Conservation (phyloP, 768 basidiomycete genomes). For the Scleroderma bovista region DNA sequence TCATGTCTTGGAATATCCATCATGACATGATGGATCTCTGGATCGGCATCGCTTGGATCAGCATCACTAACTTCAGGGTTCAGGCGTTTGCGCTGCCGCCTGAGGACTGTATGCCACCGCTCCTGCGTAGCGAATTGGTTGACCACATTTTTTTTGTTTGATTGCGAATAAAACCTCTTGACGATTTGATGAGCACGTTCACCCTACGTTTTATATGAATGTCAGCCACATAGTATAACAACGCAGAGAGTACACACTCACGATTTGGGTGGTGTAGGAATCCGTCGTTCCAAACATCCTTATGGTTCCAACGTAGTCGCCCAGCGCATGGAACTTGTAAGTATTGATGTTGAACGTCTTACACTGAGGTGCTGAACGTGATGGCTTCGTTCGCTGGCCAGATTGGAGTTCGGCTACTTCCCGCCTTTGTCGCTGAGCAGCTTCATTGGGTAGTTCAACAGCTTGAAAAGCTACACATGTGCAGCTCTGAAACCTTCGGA, state of each 20-base stretch:
- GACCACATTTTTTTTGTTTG: constrained; percentile 30
- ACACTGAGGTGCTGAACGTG: neutral
- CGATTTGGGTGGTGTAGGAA: constrained; percentile 5
- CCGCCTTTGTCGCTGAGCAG: neutral
- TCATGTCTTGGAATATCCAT: neutral
- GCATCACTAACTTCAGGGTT: too few species aligned
- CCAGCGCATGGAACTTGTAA: constrained; percentile 28
- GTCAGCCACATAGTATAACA: neutral
- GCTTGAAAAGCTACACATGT: too few species aligned
- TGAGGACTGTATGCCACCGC: constrained; percentile 10
- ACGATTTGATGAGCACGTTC: constrained; percentile 32
- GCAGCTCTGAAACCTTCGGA: too few species aligned
- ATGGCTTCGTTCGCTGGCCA: neutral
- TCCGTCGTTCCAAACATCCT: constrained; percentile 3
- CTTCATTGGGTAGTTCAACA: neutral
- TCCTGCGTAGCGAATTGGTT: constrained; percentile 26
- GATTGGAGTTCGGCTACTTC: neutral
- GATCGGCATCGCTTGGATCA: neutral
- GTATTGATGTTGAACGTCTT: constrained; percentile 20
- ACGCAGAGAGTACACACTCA: neutral
- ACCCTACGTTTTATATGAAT: constrained; percentile 19
- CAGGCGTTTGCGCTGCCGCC: constrained; percentile 2
- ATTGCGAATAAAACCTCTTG: constrained; percentile 33
- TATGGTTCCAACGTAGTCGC: constrained; percentile 16
- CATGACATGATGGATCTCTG: constrained; percentile 6